Conservation (phyloP, 2,329 filamentous ascomycete species). For the Seiridium cupressi region DNA sequence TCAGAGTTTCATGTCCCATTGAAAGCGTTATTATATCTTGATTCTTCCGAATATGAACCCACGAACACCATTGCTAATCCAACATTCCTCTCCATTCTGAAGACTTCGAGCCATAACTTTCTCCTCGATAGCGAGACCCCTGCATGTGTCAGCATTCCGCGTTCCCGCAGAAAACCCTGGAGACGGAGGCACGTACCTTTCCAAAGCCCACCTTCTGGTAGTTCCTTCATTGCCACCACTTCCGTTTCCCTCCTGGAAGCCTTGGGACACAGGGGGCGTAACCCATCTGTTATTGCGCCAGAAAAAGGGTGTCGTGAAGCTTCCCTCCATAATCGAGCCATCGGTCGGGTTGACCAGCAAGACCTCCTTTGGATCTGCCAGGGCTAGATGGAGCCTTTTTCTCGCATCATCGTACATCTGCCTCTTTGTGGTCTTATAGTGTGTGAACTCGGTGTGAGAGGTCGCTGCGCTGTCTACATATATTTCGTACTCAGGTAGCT, state of each 20-base stretch:
- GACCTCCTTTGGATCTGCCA: conserved; percentile 63
- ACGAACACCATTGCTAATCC: conserved; percentile 84
- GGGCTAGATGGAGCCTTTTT: conserved; percentile 53
- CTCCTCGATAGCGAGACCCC: conserved; percentile 64
- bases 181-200: conserved; percentile 44
- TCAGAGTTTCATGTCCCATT: neutral
- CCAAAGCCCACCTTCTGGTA: conserved; percentile 79
- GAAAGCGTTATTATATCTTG: neutral
- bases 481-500: conserved; percentile 37
- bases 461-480: conserved; percentile 42
- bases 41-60: conserved; percentile 62
- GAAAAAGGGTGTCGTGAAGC: conserved; percentile 79
- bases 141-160: conserved; percentile 22
- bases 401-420: conserved; percentile 71
- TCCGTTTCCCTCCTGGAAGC: conserved; percentile 35
- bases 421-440: conserved; percentile 81
- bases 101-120: conserved; percentile 59
- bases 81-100: conserved; percentile 72
- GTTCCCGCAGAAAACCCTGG: neutral
- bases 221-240: conserved; percentile 83
- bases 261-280: conserved; percentile 64
- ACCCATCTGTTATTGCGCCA: conserved; percentile 72
- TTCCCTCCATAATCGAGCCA: conserved; percentile 79
- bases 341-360: conserved; percentile 64
- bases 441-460: conserved; percentile 63